Conservation (phyloP, 1,139 yeast species). For the Debaryomyces nepalensis region DNA sequence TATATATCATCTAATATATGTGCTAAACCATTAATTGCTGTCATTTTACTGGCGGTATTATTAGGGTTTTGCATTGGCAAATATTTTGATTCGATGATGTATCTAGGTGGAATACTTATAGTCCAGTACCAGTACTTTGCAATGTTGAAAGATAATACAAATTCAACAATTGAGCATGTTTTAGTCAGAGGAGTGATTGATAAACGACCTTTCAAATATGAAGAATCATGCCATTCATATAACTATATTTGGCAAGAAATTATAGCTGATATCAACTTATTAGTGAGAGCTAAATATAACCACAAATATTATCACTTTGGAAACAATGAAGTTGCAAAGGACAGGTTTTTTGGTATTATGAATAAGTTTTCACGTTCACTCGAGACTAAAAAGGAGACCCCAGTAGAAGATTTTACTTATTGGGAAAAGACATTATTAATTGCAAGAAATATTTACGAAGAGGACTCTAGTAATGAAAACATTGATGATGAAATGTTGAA, state of each 20-base stretch:
- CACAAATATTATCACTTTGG: neutral
- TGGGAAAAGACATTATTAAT: slow-evolving; percentile 1
- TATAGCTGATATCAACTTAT: neutral
- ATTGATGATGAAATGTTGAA: neutral
- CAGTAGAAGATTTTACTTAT: neutral
- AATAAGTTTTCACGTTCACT: neutral
- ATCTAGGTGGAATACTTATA: neutral
- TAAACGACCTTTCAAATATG: neutral
- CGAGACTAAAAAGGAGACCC: neutral
- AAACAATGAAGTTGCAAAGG: neutral
- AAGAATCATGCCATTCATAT: neutral
- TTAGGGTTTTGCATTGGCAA: neutral
- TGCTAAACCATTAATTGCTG: neutral
- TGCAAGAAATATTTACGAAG: slow-evolving; percentile 3
- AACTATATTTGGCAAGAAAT: neutral
- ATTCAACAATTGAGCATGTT: neutral
- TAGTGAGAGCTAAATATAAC: neutral
- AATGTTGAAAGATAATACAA: neutral
- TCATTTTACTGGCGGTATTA: neutral
- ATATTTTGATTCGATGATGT: neutral
- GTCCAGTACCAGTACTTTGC: neutral
- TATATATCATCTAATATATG: neutral
- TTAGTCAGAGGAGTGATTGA: neutral
- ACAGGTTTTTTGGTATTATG: neutral
- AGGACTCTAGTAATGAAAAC: slow-evolving; percentile 1